Percentiles rank a stretch among this genome's conserved stretches.
Conservation (phyloP, 805 yeast genomes). For the Tetrapisispora phaffii region DNA sequence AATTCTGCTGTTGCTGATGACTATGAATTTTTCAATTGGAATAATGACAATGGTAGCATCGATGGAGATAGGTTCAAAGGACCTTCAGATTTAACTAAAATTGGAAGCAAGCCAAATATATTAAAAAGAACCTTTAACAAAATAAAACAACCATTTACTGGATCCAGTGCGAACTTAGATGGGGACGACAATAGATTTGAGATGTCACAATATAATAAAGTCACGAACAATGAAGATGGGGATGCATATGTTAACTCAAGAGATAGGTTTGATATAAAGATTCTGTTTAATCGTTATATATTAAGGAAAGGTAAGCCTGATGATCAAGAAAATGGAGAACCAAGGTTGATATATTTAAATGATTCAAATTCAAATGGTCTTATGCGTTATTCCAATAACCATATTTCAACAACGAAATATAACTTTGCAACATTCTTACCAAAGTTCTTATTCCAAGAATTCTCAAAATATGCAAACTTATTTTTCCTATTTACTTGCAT, state of each 20-base stretch:
- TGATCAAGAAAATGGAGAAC: slow-evolving; percentile 30
- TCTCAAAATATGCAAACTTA: slow-evolving; percentile 91
- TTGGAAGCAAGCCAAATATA: slow-evolving; percentile 11
- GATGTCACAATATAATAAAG: slow-evolving; percentile 24
- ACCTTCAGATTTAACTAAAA: slow-evolving; percentile 8
- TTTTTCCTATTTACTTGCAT: slow-evolving; percentile 86
- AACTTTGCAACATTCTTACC: slow-evolving; percentile 89
- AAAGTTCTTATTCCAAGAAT: slow-evolving; percentile 90
- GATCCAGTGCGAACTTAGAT: not conserved
- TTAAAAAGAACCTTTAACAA: slow-evolving; percentile 13
- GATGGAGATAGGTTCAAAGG: slow-evolving; percentile 2
- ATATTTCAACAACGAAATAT: slow-evolving; percentile 91
- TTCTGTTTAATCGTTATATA: slow-evolving; percentile 30
- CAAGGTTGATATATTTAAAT: slow-evolving; percentile 61
- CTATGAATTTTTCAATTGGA: slow-evolving; percentile 11
- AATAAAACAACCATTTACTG: slow-evolving; percentile 12
- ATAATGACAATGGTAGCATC: slow-evolving; percentile 6
- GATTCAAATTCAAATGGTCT: slow-evolving; percentile 46
- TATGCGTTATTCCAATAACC: slow-evolving; percentile 62
- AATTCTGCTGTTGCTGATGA: slow-evolving; percentile 6
- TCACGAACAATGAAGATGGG: slow-evolving; percentile 13
- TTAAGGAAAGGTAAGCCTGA: slow-evolving; percentile 21
- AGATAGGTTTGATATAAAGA: slow-evolving; percentile 31
- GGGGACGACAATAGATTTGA: slow-evolving; percentile 13
- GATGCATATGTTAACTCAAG: slow-evolving; percentile 27